phyloP scores from a whole-genome alignment of 2,329 filamentous ascomycete genomes.

The Tricladium varicosporioides region DNA sequence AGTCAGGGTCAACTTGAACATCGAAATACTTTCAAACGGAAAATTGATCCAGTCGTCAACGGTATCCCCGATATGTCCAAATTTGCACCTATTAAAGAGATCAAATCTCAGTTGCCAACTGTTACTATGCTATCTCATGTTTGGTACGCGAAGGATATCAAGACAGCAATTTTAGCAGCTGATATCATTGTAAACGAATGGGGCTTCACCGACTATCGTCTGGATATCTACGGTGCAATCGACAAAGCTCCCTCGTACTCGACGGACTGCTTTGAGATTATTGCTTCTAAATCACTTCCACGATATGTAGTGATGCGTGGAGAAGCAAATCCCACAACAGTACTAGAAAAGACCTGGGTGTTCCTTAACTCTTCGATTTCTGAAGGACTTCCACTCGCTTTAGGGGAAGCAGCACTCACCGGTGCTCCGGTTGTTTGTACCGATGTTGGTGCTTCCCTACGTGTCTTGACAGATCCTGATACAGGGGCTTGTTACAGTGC shows the following conservation, averaged over 20 bases:
- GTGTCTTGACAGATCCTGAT: slow-evolving; percentile 54
- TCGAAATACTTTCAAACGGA: slow-evolving; percentile 54
- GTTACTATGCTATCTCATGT: slow-evolving; percentile 65
- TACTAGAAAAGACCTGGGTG: slow-evolving; percentile 43
- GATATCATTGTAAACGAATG: slow-evolving; percentile 65
- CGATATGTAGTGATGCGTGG: slow-evolving; percentile 35
- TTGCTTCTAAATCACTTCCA: slow-evolving; percentile 31
- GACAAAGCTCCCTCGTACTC: slow-evolving; percentile 62
- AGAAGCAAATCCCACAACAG: slow-evolving; percentile 21
- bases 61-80: slow-evolving; percentile 55
- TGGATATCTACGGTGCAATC: slow-evolving; percentile 62
- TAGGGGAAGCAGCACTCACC: slow-evolving; percentile 56
- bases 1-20: slow-evolving; percentile 55
- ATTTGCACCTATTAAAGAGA: slow-evolving; percentile 58
- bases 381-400: slow-evolving; percentile 53
- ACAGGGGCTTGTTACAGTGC: slow-evolving; percentile 53
- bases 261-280: slow-evolving; percentile 50
- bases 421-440: slow-evolving; percentile 56
- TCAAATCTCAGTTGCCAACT: slow-evolving; percentile 56
- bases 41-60: slow-evolving; percentile 64
- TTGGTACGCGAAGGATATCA: slow-evolving; percentile 57
- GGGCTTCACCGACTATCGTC: slow-evolving; percentile 62
- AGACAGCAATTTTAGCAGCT: slow-evolving; percentile 60
- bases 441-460: slow-evolving; percentile 53
- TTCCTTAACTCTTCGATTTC: slow-evolving; percentile 57